Evolutionary conservation across 2,329 filamentous ascomycete species (phyloP).

Genomic region (Alternaria viburni): DNA sequence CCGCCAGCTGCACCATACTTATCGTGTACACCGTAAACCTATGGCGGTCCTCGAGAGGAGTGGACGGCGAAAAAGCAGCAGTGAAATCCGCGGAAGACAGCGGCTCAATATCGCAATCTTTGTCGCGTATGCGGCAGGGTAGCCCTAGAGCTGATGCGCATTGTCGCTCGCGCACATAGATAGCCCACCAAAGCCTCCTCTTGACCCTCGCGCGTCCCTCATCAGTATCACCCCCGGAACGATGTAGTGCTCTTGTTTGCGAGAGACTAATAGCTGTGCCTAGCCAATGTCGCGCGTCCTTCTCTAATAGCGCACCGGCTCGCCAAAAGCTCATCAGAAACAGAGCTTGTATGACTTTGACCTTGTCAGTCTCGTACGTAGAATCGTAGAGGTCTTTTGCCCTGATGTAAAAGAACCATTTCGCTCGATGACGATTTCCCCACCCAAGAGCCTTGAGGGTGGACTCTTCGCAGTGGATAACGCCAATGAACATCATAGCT

Average conservation of each 20-base stretch:
- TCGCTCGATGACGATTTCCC: slow-evolving; percentile 57
- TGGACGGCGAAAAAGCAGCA: slow-evolving; percentile 34
- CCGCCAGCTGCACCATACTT: slow-evolving; percentile 50
- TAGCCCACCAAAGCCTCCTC: slow-evolving; percentile 61
- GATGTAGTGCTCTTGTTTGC: slow-evolving; percentile 57
- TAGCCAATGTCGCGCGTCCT: slow-evolving; percentile 49
- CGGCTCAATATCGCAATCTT: slow-evolving; percentile 56
- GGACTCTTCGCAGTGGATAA: slow-evolving; percentile 59
- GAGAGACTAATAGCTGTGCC: slow-evolving; percentile 59
- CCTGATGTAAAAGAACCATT: slow-evolving; percentile 58
- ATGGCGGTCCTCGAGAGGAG: slow-evolving; percentile 35
- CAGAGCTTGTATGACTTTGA: slow-evolving; percentile 58
- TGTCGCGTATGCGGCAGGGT: slow-evolving; percentile 56
- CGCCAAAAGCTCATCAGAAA: slow-evolving; percentile 65
- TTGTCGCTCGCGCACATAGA: slow-evolving; percentile 60
- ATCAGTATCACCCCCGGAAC: slow-evolving; percentile 34
- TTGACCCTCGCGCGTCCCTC: slow-evolving; percentile 48
- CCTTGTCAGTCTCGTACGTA: slow-evolving; percentile 60
- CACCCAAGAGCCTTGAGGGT: slow-evolving; percentile 56
- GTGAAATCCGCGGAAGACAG: slow-evolving; percentile 49
- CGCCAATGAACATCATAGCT: slow-evolving; percentile 62
- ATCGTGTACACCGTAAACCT: slow-evolving; percentile 44
- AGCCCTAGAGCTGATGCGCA: slow-evolving; percentile 55
- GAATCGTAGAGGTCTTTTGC: slow-evolving; percentile 61
- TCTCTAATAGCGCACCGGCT: slow-evolving; percentile 51